Evolutionary conservation across 345 rosid species (phyloP), one percentile per base, ranked within the genome.

Genomic region (Dovyalis caffra): DNA sequence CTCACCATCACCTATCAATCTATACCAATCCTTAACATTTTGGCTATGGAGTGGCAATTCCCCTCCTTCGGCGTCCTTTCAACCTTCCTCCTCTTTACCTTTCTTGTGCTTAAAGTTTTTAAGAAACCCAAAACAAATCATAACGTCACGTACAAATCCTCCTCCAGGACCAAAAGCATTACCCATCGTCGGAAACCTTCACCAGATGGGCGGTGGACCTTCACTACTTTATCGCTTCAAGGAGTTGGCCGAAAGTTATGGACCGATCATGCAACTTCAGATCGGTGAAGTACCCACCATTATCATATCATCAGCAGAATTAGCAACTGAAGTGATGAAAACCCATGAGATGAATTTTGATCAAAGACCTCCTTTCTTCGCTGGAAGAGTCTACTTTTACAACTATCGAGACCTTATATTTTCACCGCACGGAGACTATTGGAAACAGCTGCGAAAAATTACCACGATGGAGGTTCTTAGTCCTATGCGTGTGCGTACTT

Each of bases 251-350:
- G 15, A 26, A 10, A 68, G 26, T 28, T 26, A 68, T 26, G 71
- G 71, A 25, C 71, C 71, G 15, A 43, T 68, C 21, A 68, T 68
- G 58, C 56, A 37, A 15, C 70, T 66, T 1, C 49, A 66, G 28
- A 32, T 66, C 9, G 70, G 70, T n/a, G 28, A 68, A 26, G 33
- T 40, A 1, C 14, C 71, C 34, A 68, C 71, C n/a, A 10, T 68
- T 5, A 28, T 68, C 11, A 34, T 68, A 5, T 68, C 71, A 3
- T 38, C 56, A 0, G 23, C 71, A 3, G 71, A 68, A 40, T 10
- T 40, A 10, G 71, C 71, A 3, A 25, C 43, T 26, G 31, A 40
- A 16, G 57, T 68, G 11, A 40, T 68, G 71, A 40, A 43, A 40
- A 68, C 71, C 57, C 71, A 68, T 14, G 71, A 45, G 32, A 15